phyloP scores from a whole-genome alignment of 257 asterid species.

The Rhazya stricta region DNA sequence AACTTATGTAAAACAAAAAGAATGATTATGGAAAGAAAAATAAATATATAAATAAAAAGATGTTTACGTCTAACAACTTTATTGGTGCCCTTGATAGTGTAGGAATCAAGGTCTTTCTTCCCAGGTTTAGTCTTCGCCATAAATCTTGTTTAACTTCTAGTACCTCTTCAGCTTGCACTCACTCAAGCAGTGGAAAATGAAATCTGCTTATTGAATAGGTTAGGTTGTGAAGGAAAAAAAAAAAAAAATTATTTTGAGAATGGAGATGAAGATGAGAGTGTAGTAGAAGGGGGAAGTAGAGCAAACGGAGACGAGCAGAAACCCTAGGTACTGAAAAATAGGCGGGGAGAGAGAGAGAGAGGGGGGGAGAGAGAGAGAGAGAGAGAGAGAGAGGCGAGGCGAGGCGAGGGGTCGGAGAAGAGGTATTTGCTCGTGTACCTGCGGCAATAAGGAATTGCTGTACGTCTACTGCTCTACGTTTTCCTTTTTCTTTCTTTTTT shows the following conservation, averaged over 20 bases:
- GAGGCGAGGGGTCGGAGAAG: slow-evolving; percentile 13
- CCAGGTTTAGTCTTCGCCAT: slow-evolving; percentile 99
- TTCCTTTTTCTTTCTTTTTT: neutral
- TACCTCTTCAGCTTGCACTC: neutral
- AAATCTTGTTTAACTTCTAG: neutral
- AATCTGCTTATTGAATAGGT: neutral
- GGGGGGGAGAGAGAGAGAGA: neutral
- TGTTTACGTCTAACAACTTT: slow-evolving; percentile 72
- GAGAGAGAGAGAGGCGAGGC: neutral
- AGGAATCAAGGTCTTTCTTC: slow-evolving; percentile 77
- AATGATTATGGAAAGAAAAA: neutral
- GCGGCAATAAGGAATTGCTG: neutral
- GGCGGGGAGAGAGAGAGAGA: neutral
- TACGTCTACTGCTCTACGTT: neutral
- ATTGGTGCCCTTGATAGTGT: slow-evolving; percentile 84
- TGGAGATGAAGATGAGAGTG: neutral
- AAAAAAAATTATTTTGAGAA: neutral
- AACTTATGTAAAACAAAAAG: neutral
- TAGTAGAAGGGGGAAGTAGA: neutral
- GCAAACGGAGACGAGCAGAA: slow-evolving; percentile 11
- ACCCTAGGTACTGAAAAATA: slow-evolving; percentile 21
- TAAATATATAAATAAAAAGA: neutral
- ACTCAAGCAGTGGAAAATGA: neutral
- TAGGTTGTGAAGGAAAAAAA: neutral
- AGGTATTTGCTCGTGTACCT: neutral